Base-by-base conservation (phyloP, 2,329 filamentous ascomycete species). In the Annulohypoxylon truncatum region DNA sequence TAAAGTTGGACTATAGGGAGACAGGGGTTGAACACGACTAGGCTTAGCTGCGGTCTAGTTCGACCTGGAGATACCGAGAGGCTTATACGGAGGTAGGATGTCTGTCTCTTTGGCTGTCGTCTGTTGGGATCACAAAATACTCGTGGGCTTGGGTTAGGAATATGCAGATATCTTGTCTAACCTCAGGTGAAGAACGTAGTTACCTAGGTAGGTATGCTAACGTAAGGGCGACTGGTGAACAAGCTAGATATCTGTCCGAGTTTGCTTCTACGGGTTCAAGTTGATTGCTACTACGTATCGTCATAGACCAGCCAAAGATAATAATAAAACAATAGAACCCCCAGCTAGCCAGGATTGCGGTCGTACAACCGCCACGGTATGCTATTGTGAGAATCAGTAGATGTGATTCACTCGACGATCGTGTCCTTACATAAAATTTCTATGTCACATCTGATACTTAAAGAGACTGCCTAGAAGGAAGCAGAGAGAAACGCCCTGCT, bases 231-330 rank as follows among this genome's bases (percentile, higher is more conserved):
- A 51, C 31, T 38, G 52, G 42, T 50, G 40, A 48, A 59, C 50
- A 50, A 42, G 13, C 24, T 29, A 46, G 29, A 33, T 35, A 10
- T 29, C 26, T 54, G 26, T 35, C 44, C 35, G 20, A n/a, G 26
- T 26, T 42, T 60, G 50, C 57, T 33, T 35, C 18, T 57, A 35
- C 46, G 40, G 47, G 13, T 20, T 47, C 24, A 35, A 44, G 38
- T 46, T 53, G 64, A 51, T 58, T 62, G 58, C 63, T 62, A 66
- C 54, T 31, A 22, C 7, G 28, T 51, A 62, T 58, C 53, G 63
- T 61, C 48, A 61, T 58, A 15, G 31, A 40, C 55, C 24, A 50
- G 15, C 22, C 42, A 18, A 29, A 29, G 40, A 64, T 60, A 51
- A 56, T 51, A 64, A 64, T 52, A 54, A 59, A 54, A 44, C 26